Percentiles rank a stretch among this genome's conserved stretches.
Conservation (phyloP, 176 grass and related monocot species). For the Secale cereale region DNA sequence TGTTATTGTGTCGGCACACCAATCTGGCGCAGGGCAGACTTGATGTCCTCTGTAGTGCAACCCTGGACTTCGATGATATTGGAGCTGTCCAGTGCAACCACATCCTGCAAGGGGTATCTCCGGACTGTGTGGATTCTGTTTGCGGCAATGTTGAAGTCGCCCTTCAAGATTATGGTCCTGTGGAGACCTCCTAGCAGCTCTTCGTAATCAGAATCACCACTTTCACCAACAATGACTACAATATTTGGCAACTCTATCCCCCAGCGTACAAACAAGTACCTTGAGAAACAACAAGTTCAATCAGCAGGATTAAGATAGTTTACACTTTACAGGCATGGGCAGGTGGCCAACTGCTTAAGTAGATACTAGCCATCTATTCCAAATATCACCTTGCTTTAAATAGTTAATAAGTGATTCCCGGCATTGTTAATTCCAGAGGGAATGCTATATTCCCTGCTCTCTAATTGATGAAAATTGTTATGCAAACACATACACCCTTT, state of each 20-base stretch:
- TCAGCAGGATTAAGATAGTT: neutral
- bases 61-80: slow-evolving; percentile 57
- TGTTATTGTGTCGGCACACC: slow-evolving; percentile 31
- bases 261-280: slow-evolving; percentile 94
- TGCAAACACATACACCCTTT: neutral
- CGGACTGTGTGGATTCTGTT: slow-evolving; percentile 59
- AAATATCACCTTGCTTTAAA: neutral
- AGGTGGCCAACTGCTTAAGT: neutral
- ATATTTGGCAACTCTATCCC: slow-evolving; percentile 81
- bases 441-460: neutral
- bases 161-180: slow-evolving; percentile 84
- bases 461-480: neutral
- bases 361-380: neutral
- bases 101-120: slow-evolving; percentile 73
- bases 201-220: slow-evolving; percentile 89
- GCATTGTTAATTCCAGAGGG: neutral
- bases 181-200: slow-evolving; percentile 75
- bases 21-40: slow-evolving; percentile 50
- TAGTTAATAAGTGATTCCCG: neutral
- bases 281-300: slow-evolving; percentile 21
- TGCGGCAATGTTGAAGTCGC: slow-evolving; percentile 57
- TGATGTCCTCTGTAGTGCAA: slow-evolving; percentile 38
- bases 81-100: slow-evolving; percentile 71
- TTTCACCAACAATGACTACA: slow-evolving; percentile 75
- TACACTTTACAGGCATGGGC: neutral